Conservation (phyloP, 345 rosid genomes). For the Syzygium grande region DNA sequence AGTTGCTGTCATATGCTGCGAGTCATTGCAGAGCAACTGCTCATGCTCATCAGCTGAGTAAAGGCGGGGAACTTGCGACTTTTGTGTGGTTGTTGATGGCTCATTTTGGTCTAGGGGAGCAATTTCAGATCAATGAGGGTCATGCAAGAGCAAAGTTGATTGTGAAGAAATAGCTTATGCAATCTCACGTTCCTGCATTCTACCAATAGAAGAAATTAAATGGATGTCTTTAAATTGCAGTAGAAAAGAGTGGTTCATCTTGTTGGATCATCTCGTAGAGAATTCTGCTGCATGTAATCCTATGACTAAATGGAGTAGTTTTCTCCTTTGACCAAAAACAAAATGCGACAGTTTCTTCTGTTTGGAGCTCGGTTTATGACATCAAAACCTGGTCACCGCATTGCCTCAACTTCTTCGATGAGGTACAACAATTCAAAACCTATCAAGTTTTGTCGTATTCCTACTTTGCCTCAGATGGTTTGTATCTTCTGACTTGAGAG, state of each 20-base stretch:
- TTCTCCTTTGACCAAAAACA: neutral
- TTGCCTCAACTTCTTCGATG: too few relatives aligned
- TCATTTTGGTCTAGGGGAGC: constrained; percentile 50
- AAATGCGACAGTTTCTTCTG: neutral
- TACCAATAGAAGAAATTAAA: neutral
- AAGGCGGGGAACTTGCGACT: constrained; percentile 56
- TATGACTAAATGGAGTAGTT: neutral
- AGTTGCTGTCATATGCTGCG: constrained; percentile 46
- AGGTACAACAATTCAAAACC: too few relatives aligned
- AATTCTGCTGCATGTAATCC: neutral
- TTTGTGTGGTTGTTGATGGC: constrained; percentile 69
- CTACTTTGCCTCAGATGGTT: too few relatives aligned
- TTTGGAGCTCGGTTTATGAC: neutral
- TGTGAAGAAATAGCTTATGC: constrained; percentile 20
- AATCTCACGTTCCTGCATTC: neutral
- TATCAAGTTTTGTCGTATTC: too few relatives aligned
- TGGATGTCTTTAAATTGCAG: neutral
- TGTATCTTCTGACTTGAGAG: too few relatives aligned
- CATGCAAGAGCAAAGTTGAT: constrained; percentile 47
- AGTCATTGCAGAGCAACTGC: constrained; percentile 40
- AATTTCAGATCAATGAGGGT: constrained; percentile 48
- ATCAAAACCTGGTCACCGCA: too few relatives aligned
- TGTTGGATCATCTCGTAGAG: neutral
- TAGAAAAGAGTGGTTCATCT: neutral
- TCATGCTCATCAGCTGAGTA: constrained; percentile 54